Evolutionary conservation across 2,329 filamentous ascomycete genomes (phyloP), one percentile per base, ranked within the genome.

Genomic region (Pyricularia pennisetigena): DNA sequence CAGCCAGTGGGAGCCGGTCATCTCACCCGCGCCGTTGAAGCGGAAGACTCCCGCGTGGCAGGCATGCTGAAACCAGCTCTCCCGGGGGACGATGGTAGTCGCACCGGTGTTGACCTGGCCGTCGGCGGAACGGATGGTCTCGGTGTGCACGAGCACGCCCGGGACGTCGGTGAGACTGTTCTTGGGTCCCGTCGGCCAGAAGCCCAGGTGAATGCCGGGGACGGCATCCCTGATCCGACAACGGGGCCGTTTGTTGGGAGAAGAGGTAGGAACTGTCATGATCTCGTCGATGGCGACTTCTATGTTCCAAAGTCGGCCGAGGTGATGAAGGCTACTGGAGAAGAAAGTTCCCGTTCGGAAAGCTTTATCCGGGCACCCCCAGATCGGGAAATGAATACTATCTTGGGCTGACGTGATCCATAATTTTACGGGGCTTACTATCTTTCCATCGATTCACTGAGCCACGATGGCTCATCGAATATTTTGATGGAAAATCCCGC

Each of bases 1-100:
- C 69, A 89, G 83, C 82, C 85, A 87, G 72, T 88, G 85, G 10
- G 79, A 79, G 2, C 86, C 86, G 0, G 87, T 89, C 78, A 89
- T 79, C 75, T 89, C 86, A 61, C 88, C 87, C 64, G 82, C 83
- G 68, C 87, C 87, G 71, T 90, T 90, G 78, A 90, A 88, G 70
- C 82, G 81, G 76, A 88, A 88, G 65, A 84, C 72, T n/a, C 80
- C 80, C 3, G 82, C 80, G 64, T 83, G 81, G 68, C 79, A 81
- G 59, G 80, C 80, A 10, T 79, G 76, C 63, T 77, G 69, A 72
- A 78, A 78, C 82, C 82, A 85, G 64, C 81, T 74, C 4, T 71
- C 63, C 12, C 82, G 79, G 0, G 82, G 82, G 0, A 85, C 73
- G 67, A 85, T 82, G 54, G 80, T 79, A 1, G 83, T 85, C 12